A percentile compares a stretch with the other conserved stretches of the same genome.
Conservation (phyloP, 495 filamentous ascomycete species). For the Podospora didyma region DNA sequence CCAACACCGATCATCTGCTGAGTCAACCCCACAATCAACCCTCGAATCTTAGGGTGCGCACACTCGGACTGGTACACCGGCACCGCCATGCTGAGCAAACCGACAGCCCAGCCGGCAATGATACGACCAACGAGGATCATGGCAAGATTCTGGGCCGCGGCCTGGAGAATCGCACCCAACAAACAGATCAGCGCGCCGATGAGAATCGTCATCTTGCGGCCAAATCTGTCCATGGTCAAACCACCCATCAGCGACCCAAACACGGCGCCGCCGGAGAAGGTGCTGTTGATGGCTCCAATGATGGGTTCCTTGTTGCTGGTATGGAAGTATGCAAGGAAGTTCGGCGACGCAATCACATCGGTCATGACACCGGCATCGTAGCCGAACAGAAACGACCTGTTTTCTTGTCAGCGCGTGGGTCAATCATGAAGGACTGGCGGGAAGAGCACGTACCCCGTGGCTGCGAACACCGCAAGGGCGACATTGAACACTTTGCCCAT, state of each 20-base stretch:
- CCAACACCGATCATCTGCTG: slow-evolving; percentile 17
- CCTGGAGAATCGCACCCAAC: slow-evolving; percentile 46
- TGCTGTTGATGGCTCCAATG: slow-evolving; percentile 17
- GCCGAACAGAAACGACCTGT: slow-evolving; percentile 45
- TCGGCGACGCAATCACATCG: slow-evolving; percentile 45
- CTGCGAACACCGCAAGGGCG: slow-evolving; percentile 40
- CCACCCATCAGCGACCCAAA: slow-evolving; percentile 32
- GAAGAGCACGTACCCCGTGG: slow-evolving; percentile 30
- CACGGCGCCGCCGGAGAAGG: slow-evolving; percentile 35
- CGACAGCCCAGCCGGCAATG: slow-evolving; percentile 44
- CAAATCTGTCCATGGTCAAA: slow-evolving; percentile 22
- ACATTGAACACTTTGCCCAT: slow-evolving; percentile 46
- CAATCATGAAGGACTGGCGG: neutral
- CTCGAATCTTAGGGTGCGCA: slow-evolving; percentile 15
- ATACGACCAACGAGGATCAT: slow-evolving; percentile 49
- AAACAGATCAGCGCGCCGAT: slow-evolving; percentile 52
- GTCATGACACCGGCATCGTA: slow-evolving; percentile 55
- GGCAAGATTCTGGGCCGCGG: slow-evolving; percentile 39
- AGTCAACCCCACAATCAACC: slow-evolving; percentile 7
- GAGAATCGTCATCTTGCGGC: slow-evolving; percentile 51
- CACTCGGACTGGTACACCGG: slow-evolving; percentile 41
- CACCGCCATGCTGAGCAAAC: slow-evolving; percentile 43
- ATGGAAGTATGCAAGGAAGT: slow-evolving; percentile 20
- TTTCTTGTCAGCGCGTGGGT: neutral
- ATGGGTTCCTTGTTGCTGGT: slow-evolving; percentile 5